Base-by-base conservation (phyloP, 208 protist genomes). In the Crithidia brevicula region DNA sequence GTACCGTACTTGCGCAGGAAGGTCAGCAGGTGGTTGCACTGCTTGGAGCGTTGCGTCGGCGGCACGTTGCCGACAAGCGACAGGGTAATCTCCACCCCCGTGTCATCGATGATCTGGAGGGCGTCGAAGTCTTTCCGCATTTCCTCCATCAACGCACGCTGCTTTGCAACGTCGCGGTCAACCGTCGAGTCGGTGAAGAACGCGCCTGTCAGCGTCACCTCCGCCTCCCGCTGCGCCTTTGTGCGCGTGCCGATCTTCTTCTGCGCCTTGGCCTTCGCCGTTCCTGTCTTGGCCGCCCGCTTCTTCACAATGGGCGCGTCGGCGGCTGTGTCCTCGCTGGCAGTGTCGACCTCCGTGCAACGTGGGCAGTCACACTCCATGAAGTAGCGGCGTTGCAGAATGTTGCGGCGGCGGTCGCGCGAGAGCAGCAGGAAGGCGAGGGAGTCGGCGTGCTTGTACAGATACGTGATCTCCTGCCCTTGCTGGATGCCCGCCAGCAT, bases 1-100 rank as follows among this genome's bases (percentile, higher is more conserved):
- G 67, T 57, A 33, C 49, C 70, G 79, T 85, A 85, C 68, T 84
- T 82, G 56, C 74, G 72, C 60, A 88, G 46, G 33, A 88, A 88
- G 9, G 43, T 46, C 1, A 83, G 67, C 2, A 85, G 57, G 20
- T 71, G 70, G 50, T 79, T 80, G 58, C 63, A 76, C 65, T 75
- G 77, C 71, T 85, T 79, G 1, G 68, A 67, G 53, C 81, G 81
- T n/a, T 57, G 53, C n/a, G 58, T 18, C 15, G 75, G 77, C 13
- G 77, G 77, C 34, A 86, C 65, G 46, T 86, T 86, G 42, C 76
- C 76, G 11, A 67, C 61, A 4, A 79, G 42, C 15, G 75, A 64
- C 2, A 82, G 72, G 3, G 22, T 69, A 36, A 87, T 81, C 36
- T 81, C 70, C 4, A 81, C 45, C 1, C 73, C 74, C 42, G 52